Conservation (phyloP, 495 filamentous ascomycete genomes). For the Tuber calosporum region DNA sequence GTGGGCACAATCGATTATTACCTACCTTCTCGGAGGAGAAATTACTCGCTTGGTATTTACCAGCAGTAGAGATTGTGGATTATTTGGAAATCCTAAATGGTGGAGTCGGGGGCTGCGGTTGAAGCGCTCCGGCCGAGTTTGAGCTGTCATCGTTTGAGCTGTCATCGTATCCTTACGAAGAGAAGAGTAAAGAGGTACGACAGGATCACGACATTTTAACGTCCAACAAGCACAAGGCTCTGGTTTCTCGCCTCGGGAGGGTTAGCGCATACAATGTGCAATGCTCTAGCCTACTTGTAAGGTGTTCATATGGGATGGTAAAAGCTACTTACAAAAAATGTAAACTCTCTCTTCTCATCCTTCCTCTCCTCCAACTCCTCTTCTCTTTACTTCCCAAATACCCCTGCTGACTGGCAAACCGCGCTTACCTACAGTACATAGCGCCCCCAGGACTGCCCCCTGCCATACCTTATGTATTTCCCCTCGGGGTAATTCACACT, state of each 20-base stretch:
- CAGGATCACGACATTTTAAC: background rate
- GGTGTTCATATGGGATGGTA: background rate
- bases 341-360: conserved; percentile 14
- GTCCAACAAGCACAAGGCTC: background rate
- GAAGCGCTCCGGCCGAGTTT: background rate
- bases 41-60: background rate
- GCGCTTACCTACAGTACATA: conserved; percentile 18
- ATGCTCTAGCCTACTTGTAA: background rate
- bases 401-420: conserved; percentile 21
- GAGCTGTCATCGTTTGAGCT: no score
- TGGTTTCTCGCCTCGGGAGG: conserved; percentile 9
- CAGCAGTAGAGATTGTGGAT: background rate
- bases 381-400: conserved; percentile 30
- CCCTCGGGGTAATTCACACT: conserved; percentile 8
- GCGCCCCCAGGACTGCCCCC: conserved; percentile 16
- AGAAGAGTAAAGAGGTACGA: background rate
- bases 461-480: conserved; percentile 7
- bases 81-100: background rate
- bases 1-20: background rate
- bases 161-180: background rate
- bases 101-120: background rate
- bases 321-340: conserved; percentile 9
- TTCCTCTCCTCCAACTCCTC: conserved; percentile 14
- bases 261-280: conserved; percentile 9
- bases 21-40: background rate